A percentile compares a stretch with the other conserved stretches of the same genome.
phyloP scores from a whole-genome alignment of 805 yeast genomes.

The Metschnikowia lachancei region DNA sequence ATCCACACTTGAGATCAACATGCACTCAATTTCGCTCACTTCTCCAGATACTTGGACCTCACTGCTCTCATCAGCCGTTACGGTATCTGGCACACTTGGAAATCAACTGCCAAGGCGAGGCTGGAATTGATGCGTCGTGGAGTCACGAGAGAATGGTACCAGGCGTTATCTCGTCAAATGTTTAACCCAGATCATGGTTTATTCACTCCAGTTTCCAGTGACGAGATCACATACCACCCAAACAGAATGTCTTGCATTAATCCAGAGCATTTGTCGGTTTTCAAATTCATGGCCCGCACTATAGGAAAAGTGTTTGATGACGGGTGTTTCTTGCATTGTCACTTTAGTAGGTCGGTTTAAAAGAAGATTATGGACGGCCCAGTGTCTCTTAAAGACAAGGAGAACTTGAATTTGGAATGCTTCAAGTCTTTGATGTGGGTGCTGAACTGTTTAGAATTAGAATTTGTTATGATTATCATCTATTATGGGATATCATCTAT shows the following conservation, averaged over 20 bases:
- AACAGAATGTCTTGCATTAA: slow-evolving; percentile 88
- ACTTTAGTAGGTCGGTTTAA: slow-evolving; percentile 92
- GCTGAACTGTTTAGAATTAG: too few species aligned
- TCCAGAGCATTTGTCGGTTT: slow-evolving; percentile 89
- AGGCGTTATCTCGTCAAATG: slow-evolving; percentile 89
- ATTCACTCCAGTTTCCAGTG: slow-evolving; percentile 87
- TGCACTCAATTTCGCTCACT: too few species aligned
- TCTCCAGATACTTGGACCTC: too few species aligned
- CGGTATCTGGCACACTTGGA: slow-evolving; percentile 72
- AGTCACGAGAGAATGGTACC: slow-evolving; percentile 95
- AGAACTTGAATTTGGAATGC: slow-evolving; percentile 85
- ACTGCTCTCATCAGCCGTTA: too few species aligned
- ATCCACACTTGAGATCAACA: too few species aligned
- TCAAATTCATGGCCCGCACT: slow-evolving; percentile 89
- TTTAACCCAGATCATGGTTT: slow-evolving; percentile 93
- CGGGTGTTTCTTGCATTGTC: slow-evolving; percentile 83
- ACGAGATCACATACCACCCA: slow-evolving; percentile 92
- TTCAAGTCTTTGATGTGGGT: slow-evolving; percentile 93
- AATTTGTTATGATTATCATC: too few species aligned
- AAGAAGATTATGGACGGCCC: slow-evolving; percentile 76
- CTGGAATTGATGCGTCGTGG: slow-evolving; percentile 99
- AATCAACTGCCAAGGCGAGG: slow-evolving; percentile 85
- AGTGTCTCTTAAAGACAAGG: slow-evolving; percentile 90
- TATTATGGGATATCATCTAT: too few species aligned
- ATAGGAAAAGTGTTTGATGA: slow-evolving; percentile 94